These are phyloP conservation scores for Populus davidiana DNA, from an alignment of 345 rosid species.

Conservation along the genomic window DNA sequence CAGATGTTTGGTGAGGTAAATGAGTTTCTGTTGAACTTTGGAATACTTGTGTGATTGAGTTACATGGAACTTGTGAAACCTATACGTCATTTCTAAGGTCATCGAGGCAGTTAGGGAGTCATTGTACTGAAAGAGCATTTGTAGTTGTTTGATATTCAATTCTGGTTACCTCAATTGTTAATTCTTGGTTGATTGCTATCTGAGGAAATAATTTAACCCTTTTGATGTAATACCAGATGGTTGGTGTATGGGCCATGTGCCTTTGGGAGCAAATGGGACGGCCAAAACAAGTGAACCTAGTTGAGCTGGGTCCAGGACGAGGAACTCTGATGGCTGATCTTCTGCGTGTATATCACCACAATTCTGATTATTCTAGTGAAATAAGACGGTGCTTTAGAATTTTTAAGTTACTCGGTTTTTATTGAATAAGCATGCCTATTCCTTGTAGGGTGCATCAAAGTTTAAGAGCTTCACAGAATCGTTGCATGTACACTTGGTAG, in stretches of 20 bases:
- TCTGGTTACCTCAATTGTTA: not conserved
- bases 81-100: not conserved
- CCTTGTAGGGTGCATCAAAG: constrained; percentile 68
- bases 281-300: constrained; percentile 68
- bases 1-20: constrained; percentile 95
- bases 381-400: not conserved
- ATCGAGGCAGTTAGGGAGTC: not conserved
- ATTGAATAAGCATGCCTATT: constrained; percentile 10
- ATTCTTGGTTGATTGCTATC: not conserved
- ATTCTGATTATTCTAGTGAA: constrained; percentile 6
- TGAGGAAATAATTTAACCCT: not conserved
- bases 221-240: constrained; percentile 48
- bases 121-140: not conserved
- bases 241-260: constrained; percentile 91
- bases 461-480: constrained; percentile 72
- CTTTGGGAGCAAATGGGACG: constrained; percentile 95
- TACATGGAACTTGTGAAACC: not conserved
- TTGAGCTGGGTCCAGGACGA: constrained; percentile 94
- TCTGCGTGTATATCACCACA: constrained; percentile 56
- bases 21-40: not conserved
- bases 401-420: not conserved
- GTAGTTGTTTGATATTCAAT: not conserved
- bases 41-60: not conserved
- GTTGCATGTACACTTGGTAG: constrained; percentile 76
- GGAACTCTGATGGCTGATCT: constrained; percentile 96